Evolutionary conservation across 2,329 filamentous ascomycete genomes (phyloP), one percentile per base, ranked within the genome.

Genomic region (Xylariaceae sp.): DNA sequence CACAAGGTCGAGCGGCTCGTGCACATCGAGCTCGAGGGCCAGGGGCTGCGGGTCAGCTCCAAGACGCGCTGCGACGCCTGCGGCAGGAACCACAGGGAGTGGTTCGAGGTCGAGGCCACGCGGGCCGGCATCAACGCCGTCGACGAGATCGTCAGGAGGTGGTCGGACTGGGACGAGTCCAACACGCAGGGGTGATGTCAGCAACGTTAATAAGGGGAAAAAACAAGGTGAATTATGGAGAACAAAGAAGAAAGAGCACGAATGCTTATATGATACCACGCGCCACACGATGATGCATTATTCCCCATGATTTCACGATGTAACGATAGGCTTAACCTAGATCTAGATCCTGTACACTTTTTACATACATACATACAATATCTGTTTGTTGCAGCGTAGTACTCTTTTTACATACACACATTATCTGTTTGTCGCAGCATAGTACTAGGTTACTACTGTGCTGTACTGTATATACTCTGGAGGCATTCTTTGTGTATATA

Each of bases 1-100:
- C 84, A 94, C 62, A 83, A 86, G 32, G 88, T 97, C 9, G 92
- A 98, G 67, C 73, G 88, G 17, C 65, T 98, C 41, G 83, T 97
- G 31, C 92, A 98, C 61, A 68, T 97, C 11, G 92, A 98, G 65
- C 73, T 97, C n/a, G 71, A 71, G 62, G 62, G 80, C 65, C 42
- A 79, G 71, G 66, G 76, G 2, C 47, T 79, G 44, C 65, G 77
- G 44, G 58, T 72, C 52, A 62, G 66, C 39, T 64, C 79, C 60
- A 62, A 65, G 32, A 67, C 63, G 13, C 75, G 76, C 36, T 98
- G 92, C 55, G 70, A 71, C 4, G 74, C 79, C 1, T 98, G 92
- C 57, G 88, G 88, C 2, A 81, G 81, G 55, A 82, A 88, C 53
- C 92, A 98, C 62, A 71, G 83, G 36, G 92, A 98, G 66, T 98